phyloP scores from a whole-genome alignment of 192 early-diverging fungal genomes.

The Entomortierella chlamydospora region DNA sequence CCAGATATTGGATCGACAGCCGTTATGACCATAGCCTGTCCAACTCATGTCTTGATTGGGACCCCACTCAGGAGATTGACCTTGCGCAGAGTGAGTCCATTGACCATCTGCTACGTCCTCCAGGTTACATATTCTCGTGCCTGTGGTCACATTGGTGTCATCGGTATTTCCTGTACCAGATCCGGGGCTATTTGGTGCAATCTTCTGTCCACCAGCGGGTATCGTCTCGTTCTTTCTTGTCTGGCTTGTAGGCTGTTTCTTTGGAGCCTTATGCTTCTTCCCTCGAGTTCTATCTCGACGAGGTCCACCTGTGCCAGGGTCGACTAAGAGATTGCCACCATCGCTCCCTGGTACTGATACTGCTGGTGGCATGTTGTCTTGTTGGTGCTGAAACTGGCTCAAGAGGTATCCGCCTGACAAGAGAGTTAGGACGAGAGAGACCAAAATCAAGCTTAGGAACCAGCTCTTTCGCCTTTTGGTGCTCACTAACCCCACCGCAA shows the following conservation, averaged over 20 bases:
- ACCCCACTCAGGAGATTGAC: background rate
- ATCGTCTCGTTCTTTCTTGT: background rate
- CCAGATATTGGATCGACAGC: conserved; percentile 45
- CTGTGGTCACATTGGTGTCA: background rate
- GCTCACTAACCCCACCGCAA: background rate
- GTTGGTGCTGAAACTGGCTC: conserved; percentile 25
- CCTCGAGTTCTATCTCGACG: conserved; percentile 23
- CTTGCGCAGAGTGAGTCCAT: conserved; percentile 11
- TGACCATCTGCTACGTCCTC: conserved; percentile 27
- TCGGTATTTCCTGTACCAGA: background rate
- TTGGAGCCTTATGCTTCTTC: conserved; percentile 14
- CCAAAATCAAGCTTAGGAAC: conserved; percentile 35
- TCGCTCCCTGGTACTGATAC: background rate
- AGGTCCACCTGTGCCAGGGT: background rate
- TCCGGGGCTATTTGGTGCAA: background rate
- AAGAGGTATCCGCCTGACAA: conserved; percentile 35
- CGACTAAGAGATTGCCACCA: background rate
- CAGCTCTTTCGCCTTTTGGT: conserved; percentile 41
- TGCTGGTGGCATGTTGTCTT: conserved; percentile 6
- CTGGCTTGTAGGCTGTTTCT: background rate
- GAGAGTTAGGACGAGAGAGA: conserved; percentile 35
- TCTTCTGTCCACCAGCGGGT: background rate
- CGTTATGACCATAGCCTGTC: conserved; percentile 40
- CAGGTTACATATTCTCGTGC: conserved; percentile 27
- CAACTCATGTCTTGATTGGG: conserved; percentile 21